phyloP scores from a whole-genome alignment of 805 yeast genomes.

The Saccharomycopsis oosterbeekiorum region DNA sequence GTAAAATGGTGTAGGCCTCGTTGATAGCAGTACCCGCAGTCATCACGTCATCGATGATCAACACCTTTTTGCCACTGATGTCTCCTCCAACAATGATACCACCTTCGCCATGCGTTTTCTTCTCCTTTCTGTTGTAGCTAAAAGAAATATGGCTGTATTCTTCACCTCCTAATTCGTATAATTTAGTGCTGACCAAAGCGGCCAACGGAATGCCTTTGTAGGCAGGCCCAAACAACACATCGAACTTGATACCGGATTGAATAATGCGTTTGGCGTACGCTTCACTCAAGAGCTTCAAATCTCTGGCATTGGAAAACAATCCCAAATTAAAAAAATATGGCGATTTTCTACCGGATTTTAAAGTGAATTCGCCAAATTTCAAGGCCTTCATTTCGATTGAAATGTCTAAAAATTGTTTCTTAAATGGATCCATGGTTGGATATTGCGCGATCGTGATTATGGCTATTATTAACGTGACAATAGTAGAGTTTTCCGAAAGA shows the following conservation, averaged over 20 bases:
- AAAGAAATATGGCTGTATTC: conserved; percentile 67
- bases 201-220: conserved; percentile 96
- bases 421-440: conserved; percentile 35
- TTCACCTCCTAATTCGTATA: conserved; percentile 67
- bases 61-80: conserved; percentile 58
- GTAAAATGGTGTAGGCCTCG: conserved; percentile 81
- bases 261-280: conserved; percentile 87
- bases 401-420: conserved; percentile 62
- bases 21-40: conserved; percentile 98
- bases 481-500: too few relatives aligned
- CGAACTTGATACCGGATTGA: conserved; percentile 73
- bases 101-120: conserved; percentile 98
- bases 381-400: conserved; percentile 79
- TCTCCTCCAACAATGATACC: conserved; percentile 86
- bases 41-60: conserved; percentile 94
- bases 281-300: conserved; percentile 70
- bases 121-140: conserved; percentile 94
- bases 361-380: conserved; percentile 78
- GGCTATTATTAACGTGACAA: too few relatives aligned
- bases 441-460: too few relatives aligned
- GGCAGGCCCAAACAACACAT: conserved; percentile 93
- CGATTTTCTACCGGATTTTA: conserved; percentile 87
- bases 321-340: conserved; percentile 96
- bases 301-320: conserved; percentile 71
- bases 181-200: conserved; percentile 83